Percentiles rank a stretch among this genome's conserved stretches.
phyloP scores from a whole-genome alignment of 495 filamentous ascomycete genomes.

The Hypoxylon cercidicola region DNA sequence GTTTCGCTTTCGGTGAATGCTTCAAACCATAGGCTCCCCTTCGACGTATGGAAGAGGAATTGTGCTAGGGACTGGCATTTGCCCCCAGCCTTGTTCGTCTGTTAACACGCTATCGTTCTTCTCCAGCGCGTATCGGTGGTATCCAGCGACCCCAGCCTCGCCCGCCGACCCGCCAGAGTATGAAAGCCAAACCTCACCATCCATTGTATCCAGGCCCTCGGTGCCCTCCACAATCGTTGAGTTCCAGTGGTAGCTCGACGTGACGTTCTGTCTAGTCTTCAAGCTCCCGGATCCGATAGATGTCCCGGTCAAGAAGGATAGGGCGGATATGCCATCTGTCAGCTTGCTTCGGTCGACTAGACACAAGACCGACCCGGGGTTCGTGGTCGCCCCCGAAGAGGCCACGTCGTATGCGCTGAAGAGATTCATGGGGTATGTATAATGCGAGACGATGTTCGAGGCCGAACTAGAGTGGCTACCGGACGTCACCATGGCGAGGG shows the following conservation, averaged over 20 bases:
- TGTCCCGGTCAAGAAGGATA: constrained; percentile 35
- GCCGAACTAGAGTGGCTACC: constrained; percentile 66
- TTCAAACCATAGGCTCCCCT: constrained; percentile 26
- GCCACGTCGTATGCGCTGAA: constrained; percentile 43
- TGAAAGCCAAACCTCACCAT: constrained; percentile 43
- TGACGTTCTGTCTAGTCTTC: constrained; percentile 42
- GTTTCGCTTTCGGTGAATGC: too few relatives aligned
- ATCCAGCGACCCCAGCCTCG: constrained; percentile 9
- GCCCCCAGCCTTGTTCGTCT: constrained; percentile 27
- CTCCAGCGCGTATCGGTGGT: constrained; percentile 39
- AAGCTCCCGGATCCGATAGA: constrained; percentile 25
- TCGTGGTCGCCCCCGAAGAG: constrained; percentile 37
- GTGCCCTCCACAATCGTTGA: constrained; percentile 41
- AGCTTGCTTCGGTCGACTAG: constrained; percentile 42
- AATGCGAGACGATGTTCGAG: constrained; percentile 43
- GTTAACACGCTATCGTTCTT: constrained; percentile 35
- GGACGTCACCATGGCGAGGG: constrained; percentile 68
- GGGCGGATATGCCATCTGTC: constrained; percentile 30
- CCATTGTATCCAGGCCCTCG: constrained; percentile 37
- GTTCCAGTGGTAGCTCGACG: constrained; percentile 45
- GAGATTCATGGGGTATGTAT: constrained; percentile 47
- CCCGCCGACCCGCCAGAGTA: constrained; percentile 19
- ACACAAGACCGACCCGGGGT: constrained; percentile 42
- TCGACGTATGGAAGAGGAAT: constrained; percentile 33
- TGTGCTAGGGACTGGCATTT: constrained; percentile 34